Evolutionary conservation across 331 rosid genomes (phyloP).

Genomic region (Cucumis variabilis): DNA sequence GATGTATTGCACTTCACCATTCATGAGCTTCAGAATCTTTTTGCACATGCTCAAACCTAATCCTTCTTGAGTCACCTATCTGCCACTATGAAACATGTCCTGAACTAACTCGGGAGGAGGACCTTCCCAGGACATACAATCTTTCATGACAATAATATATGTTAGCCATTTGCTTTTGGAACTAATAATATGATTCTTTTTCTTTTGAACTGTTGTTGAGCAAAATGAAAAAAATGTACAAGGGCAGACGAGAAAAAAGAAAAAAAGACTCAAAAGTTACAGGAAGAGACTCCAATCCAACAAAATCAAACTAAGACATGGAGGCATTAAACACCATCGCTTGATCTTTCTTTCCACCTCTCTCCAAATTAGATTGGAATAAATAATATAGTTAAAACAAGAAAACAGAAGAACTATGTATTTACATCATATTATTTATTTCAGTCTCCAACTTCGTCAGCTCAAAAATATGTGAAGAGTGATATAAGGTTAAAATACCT

Average conservation of each 20-base stretch:
- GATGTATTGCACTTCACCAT: conserved; percentile 91
- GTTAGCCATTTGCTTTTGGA: conserved; percentile 18
- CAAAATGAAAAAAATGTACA: neutral
- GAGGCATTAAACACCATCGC: neutral
- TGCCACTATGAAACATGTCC: conserved; percentile 89
- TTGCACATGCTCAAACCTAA: conserved; percentile 94
- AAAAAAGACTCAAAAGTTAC: neutral
- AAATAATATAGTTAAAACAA: no score
- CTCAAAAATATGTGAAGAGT: no score
- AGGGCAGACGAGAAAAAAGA: neutral
- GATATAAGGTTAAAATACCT: no score
- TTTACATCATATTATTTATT: no score
- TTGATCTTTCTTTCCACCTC: neutral
- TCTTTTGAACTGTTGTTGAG: neutral
- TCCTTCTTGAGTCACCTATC: conserved; percentile 91
- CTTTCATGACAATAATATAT: conserved; percentile 46
- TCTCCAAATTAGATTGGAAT: no score
- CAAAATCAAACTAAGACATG: neutral
- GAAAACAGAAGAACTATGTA: no score
- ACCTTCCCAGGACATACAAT: conserved; percentile 96
- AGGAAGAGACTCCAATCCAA: neutral
- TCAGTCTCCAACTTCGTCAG: no score
- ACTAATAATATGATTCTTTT: neutral
- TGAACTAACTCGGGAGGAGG: conserved; percentile 87
- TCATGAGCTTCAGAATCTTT: conserved; percentile 89